These are phyloP conservation scores for Arbutus unedo DNA, from an alignment of 148 eudicot species.

Conservation along the genomic window DNA sequence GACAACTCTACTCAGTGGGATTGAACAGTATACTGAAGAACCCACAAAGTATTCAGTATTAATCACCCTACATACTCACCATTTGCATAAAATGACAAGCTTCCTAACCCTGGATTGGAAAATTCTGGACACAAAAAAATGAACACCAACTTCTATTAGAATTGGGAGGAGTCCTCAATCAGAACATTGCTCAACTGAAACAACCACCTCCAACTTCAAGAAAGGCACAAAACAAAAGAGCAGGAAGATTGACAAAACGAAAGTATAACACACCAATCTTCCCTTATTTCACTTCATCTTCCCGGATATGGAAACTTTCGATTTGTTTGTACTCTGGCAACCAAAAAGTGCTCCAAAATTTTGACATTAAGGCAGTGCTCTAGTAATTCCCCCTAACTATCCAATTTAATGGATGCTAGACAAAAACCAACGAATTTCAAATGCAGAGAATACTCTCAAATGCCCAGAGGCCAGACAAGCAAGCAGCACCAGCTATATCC, in stretches of 20 bases:
- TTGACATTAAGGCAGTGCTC: too few relatives aligned
- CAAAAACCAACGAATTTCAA: not conserved
- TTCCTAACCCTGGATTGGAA: not conserved
- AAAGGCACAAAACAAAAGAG: not conserved
- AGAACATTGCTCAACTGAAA: not conserved
- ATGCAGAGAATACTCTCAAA: constrained; percentile 12
- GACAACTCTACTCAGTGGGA: not conserved
- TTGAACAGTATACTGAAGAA: not conserved
- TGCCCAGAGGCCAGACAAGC: not conserved
- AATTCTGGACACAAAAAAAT: not conserved
- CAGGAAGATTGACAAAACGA: not conserved
- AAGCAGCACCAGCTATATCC: constrained; percentile 18
- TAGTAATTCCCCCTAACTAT: not conserved
- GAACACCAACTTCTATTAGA: not conserved
- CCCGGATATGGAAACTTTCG: not conserved
- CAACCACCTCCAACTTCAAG: not conserved
- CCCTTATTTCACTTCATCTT: not conserved
- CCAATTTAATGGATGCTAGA: not conserved
- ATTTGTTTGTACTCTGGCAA: constrained; percentile 12
- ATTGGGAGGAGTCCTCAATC: not conserved
- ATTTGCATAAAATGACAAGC: not conserved
- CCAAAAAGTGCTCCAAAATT: not conserved
- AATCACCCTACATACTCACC: too few relatives aligned
- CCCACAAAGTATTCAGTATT: not conserved
- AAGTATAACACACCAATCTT: not conserved